These are phyloP conservation scores for Euphorbia schlechtendalii DNA, from an alignment of 441 rosid species.

Conservation along the genomic window DNA sequence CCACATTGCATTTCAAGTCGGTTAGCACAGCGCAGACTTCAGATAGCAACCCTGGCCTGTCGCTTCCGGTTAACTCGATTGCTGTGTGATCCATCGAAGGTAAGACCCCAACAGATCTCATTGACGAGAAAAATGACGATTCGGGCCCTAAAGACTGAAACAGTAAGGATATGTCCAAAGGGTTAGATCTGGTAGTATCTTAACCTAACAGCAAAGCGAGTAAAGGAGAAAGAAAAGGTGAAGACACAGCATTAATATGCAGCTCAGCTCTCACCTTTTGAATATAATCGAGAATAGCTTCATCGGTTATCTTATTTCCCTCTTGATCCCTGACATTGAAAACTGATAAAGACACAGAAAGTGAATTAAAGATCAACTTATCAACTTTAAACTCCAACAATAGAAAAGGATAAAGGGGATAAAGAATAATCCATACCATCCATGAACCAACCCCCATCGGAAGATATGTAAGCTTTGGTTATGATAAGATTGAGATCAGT, in stretches of 20 bases:
- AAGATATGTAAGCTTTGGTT: constrained; percentile 77
- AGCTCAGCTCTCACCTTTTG: constrained; percentile 44
- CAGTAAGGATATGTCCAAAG: neutral
- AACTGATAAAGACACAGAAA: constrained; percentile 32
- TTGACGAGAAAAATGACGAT: constrained; percentile 57
- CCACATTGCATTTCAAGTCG: constrained; percentile 75
- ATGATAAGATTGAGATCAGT: constrained; percentile 84
- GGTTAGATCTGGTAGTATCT: no score
- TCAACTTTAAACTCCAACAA: no score
- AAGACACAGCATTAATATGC: neutral
- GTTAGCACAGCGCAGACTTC: constrained; percentile 79
- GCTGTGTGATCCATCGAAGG: constrained; percentile 60
- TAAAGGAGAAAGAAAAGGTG: constrained; percentile 3
- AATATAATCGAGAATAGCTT: constrained; percentile 64
- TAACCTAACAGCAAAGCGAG: no score
- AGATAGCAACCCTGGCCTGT: constrained; percentile 85
- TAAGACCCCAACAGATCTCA: constrained; percentile 60
- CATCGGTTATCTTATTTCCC: constrained; percentile 73
- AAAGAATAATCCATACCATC: no score
- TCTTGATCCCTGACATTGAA: constrained; percentile 79
- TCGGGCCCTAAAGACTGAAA: constrained; percentile 74
- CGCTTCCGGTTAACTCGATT: constrained; percentile 79
- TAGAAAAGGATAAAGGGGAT: no score
- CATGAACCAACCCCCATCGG: constrained; percentile 99
- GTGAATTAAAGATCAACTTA: no score